Evolutionary conservation across 306 rosid genomes (phyloP), one percentile per base, ranked within the genome.

Genomic region (cucumber (Cucumis sativus)): DNA sequence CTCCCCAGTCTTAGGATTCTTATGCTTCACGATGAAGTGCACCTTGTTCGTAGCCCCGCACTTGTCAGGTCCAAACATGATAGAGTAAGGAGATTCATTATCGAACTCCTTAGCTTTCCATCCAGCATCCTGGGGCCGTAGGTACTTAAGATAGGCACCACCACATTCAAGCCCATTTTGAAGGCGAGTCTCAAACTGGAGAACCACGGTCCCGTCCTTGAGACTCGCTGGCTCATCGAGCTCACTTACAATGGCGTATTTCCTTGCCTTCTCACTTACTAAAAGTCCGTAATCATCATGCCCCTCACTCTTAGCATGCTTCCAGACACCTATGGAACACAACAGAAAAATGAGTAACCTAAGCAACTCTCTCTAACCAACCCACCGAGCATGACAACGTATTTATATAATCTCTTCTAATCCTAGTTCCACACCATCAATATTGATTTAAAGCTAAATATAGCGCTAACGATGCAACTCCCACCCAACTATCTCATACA

Each of bases 121-220:
- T 21, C 97, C 99, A 14, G 87, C 92, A 60, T 81, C 92, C 84
- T 95, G 99, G 14, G 99, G 91, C 63, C 91, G 91, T 67, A 95
- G 96, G 80, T 87, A 95, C 78, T 95, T 95, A 78, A 95, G 83
- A 87, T 95, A 95, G 8, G 99, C 99, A 69, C 99, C 99, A 76
- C 99, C 99, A 84, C 99, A 95, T 84, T 95, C 99, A 30, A 95
- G 97, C 77, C 97, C 99, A 67, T 92, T 85, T 61, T 95, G 99
- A 18, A 95, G 90, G 65, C 97, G 95, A 37, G 86, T 84, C 87
- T 95, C 99, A 35, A 86, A 95, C 84, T 95, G 99, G 23, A 95
- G 97, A 47, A 89, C 98, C 77, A 90, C 82, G 25, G 91, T 82
- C 54, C 89, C 91, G 23, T 92, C 99, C 85, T 84, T 89, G 23